A percentile compares a stretch with the other conserved stretches of the same genome.
Evolutionary conservation across 768 basidiomycete genomes (phyloP).

Genomic region (Tricholoma terreum): DNA sequence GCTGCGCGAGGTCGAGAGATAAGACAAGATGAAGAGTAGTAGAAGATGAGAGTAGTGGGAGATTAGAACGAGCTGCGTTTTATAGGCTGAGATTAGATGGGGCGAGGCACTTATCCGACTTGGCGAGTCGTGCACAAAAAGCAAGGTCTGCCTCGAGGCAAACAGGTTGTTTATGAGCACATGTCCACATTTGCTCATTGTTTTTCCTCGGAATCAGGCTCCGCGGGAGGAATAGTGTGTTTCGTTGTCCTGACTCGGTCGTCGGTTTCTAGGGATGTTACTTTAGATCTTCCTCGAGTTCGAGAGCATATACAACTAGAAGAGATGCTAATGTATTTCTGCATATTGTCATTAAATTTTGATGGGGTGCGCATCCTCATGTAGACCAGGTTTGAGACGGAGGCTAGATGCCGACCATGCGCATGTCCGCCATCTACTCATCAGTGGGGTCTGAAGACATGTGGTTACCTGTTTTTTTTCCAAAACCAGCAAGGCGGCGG

Average conservation of each 20-base stretch:
- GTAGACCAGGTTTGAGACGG: conserved; percentile 4
- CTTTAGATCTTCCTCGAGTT: too few relatives aligned
- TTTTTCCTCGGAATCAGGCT: background rate
- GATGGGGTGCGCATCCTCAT: too few relatives aligned
- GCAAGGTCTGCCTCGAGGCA: conserved; percentile 55
- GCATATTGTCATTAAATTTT: too few relatives aligned
- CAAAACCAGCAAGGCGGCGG: too few relatives aligned
- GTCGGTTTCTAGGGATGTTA: too few relatives aligned
- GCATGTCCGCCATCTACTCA: too few relatives aligned
- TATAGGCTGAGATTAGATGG: conserved; percentile 31
- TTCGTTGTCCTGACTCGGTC: too few relatives aligned
- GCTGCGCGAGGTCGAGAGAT: conserved; percentile 2
- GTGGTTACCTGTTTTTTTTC: too few relatives aligned
- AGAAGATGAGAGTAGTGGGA: conserved; percentile 23
- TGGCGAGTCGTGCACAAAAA: conserved; percentile 27
- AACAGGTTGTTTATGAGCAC: conserved; percentile 13
- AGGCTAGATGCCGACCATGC: background rate
- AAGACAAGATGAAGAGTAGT: conserved; percentile 8
- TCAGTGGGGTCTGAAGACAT: too few relatives aligned
- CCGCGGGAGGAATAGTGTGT: background rate
- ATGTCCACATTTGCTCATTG: conserved; percentile 1
- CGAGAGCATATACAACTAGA: too few relatives aligned
- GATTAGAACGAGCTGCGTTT: conserved; percentile 18
- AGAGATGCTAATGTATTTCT: too few relatives aligned
- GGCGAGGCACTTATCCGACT: conserved; percentile 10